Evolutionary conservation across 2,329 filamentous ascomycete genomes (phyloP).

Genomic region (Colletotrichum navitas): DNA sequence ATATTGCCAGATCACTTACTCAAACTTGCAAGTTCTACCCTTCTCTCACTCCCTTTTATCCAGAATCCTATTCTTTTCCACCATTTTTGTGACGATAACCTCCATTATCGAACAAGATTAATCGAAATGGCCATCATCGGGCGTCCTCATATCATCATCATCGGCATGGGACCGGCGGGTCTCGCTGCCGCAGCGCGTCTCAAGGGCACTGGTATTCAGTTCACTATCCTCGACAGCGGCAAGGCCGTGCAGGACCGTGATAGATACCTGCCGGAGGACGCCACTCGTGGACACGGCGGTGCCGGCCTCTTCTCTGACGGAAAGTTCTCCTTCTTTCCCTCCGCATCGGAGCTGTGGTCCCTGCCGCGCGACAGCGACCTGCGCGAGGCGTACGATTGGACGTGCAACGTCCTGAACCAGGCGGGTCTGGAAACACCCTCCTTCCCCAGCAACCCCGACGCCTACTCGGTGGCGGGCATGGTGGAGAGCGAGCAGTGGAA

Average conservation of each 20-base stretch:
- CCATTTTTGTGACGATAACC: background rate
- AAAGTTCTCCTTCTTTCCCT: slow-evolving; percentile 8
- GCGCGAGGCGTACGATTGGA: slow-evolving; percentile 8
- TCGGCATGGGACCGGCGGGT: slow-evolving; percentile 50
- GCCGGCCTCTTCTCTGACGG: slow-evolving; percentile 9
- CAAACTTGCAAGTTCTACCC: slow-evolving; percentile 2
- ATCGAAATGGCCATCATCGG: background rate
- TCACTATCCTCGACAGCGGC: slow-evolving; percentile 6
- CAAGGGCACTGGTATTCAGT: slow-evolving; percentile 12
- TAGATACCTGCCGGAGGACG: slow-evolving; percentile 3
- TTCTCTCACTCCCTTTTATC: background rate
- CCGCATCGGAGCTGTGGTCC: slow-evolving; percentile 9
- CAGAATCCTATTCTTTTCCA: background rate
- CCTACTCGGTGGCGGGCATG: slow-evolving; percentile 8
- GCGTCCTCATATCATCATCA: slow-evolving; percentile 47
- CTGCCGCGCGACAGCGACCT: slow-evolving; percentile 4
- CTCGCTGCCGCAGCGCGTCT: slow-evolving; percentile 51
- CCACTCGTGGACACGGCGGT: slow-evolving; percentile 3
- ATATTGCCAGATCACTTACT: background rate
- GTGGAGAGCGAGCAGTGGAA: slow-evolving; percentile 9
- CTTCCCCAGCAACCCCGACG: slow-evolving; percentile 6
- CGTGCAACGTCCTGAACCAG: slow-evolving; percentile 1
- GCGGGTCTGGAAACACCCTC: slow-evolving; percentile 3
- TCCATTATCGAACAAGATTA: background rate
- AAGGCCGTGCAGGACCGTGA: background rate